phyloP scores from a whole-genome alignment of 176 grass and related monocot species.

The Bonia amplexicaulis region DNA sequence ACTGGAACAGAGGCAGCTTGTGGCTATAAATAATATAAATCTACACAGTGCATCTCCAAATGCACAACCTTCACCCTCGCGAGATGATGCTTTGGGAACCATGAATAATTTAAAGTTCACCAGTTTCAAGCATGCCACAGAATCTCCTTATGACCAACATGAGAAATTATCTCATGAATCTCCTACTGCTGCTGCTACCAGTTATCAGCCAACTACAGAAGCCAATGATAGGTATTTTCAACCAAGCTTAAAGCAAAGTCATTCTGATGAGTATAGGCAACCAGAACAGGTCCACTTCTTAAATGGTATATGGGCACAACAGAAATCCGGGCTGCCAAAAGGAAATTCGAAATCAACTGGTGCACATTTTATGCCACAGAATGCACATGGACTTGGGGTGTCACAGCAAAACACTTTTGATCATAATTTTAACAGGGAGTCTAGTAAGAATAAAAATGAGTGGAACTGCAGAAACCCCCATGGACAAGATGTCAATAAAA shows the following conservation, averaged over 20 bases:
- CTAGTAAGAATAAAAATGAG: constrained; percentile 57
- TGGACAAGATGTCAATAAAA: constrained; percentile 40
- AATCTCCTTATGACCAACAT: constrained; percentile 41
- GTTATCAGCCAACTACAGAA: constrained; percentile 47
- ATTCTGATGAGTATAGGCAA: constrained; percentile 41
- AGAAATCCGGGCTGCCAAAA: constrained; percentile 48
- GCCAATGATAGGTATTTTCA: constrained; percentile 42
- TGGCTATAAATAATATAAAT: constrained; percentile 30
- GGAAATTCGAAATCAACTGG: constrained; percentile 36
- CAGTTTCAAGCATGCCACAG: constrained; percentile 53
- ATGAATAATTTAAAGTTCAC: constrained; percentile 42
- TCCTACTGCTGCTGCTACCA: constrained; percentile 27
- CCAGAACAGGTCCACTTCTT: constrained; percentile 50
- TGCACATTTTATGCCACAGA: constrained; percentile 36
- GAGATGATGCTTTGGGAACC: constrained; percentile 26
- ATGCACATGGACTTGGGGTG: constrained; percentile 54
- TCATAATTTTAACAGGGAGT: constrained; percentile 51
- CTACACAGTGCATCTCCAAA: not conserved
- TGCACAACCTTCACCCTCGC: constrained; percentile 8
- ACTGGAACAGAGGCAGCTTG: constrained; percentile 34
- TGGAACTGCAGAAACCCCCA: constrained; percentile 51
- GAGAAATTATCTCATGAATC: constrained; percentile 38
- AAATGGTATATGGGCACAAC: constrained; percentile 56
- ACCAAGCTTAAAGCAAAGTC: constrained; percentile 51
- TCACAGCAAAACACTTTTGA: constrained; percentile 45